These are phyloP conservation scores for Abelmoschus esculentus DNA, from an alignment of 345 rosid species.

Conservation along the genomic window DNA sequence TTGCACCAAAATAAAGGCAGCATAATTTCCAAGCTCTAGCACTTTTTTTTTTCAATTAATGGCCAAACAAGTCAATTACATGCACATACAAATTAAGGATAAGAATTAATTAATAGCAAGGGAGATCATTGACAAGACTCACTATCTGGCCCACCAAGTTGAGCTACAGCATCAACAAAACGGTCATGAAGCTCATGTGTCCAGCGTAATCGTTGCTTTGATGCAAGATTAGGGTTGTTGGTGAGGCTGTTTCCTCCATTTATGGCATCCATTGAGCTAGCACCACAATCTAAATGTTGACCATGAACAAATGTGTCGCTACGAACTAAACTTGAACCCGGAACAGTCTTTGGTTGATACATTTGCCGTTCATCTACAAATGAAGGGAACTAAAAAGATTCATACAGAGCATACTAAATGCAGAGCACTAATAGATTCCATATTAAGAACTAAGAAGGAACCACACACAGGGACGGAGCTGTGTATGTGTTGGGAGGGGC, in stretches of 20 bases:
- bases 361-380: conserved; percentile 37
- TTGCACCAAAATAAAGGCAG: background rate
- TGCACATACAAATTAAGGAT: background rate
- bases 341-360: conserved; percentile 39
- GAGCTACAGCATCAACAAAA: conserved; percentile 98
- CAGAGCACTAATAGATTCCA: background rate
- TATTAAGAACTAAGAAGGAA: no score
- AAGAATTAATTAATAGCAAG: background rate
- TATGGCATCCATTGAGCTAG: conserved; percentile 59
- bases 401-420: conserved; percentile 4
- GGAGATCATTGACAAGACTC: conserved; percentile 31
- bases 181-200: conserved; percentile 98
- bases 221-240: conserved; percentile 72
- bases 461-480: no score
- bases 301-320: conserved; percentile 42
- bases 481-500: no score
- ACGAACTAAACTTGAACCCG: conserved; percentile 35
- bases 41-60: background rate
- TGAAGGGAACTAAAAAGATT: conserved; percentile 6
- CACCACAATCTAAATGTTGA: conserved; percentile 42
- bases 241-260: conserved; percentile 53
- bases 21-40: conserved; percentile 6
- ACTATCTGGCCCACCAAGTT: conserved; percentile 99
- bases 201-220: conserved; percentile 97
- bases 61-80: background rate